Percentiles rank a stretch among this genome's conserved stretches.
Evolutionary conservation across 176 grass and related monocot genomes (phyloP).

Genomic region (Oryza officinalis): DNA sequence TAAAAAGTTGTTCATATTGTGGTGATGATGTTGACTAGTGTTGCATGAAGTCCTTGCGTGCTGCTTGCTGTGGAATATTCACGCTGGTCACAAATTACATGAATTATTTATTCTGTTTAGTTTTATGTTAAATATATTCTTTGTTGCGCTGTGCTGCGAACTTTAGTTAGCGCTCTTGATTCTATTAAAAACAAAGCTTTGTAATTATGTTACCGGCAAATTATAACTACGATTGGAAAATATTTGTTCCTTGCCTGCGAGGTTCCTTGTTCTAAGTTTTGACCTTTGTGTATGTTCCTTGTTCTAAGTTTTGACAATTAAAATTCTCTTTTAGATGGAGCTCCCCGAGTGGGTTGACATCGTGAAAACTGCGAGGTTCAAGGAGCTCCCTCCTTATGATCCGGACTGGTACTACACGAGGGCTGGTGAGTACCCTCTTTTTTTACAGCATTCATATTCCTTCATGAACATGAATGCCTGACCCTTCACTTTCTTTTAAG

Average conservation of each 20-base stretch:
- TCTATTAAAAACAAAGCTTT: neutral
- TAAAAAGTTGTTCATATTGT: neutral
- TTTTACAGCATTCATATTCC: neutral
- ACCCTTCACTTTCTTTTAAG: too few species aligned
- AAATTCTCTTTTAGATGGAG: conserved; percentile 46
- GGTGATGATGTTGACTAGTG: neutral
- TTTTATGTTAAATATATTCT: neutral
- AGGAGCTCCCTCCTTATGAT: conserved; percentile 74
- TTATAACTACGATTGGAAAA: neutral
- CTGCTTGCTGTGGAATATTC: neutral
- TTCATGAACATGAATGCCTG: neutral
- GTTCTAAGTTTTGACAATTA: neutral
- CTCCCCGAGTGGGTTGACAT: conserved; percentile 72
- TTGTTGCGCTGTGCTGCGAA: neutral
- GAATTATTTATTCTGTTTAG: neutral
- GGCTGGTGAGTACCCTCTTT: conserved; percentile 39
- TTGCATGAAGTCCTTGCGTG: too few species aligned
- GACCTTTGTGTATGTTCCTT: neutral
- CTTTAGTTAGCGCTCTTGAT: neutral
- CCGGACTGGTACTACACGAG: conserved; percentile 75
- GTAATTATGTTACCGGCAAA: neutral
- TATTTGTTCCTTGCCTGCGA: neutral
- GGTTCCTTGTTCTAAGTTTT: neutral
- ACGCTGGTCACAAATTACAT: neutral
- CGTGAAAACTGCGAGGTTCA: conserved; percentile 68